Percentiles rank a stretch among this genome's conserved stretches.
These are phyloP conservation scores for Penicillium freii DNA, from an alignment of 2,329 filamentous ascomycete species.

Conservation along the genomic window DNA sequence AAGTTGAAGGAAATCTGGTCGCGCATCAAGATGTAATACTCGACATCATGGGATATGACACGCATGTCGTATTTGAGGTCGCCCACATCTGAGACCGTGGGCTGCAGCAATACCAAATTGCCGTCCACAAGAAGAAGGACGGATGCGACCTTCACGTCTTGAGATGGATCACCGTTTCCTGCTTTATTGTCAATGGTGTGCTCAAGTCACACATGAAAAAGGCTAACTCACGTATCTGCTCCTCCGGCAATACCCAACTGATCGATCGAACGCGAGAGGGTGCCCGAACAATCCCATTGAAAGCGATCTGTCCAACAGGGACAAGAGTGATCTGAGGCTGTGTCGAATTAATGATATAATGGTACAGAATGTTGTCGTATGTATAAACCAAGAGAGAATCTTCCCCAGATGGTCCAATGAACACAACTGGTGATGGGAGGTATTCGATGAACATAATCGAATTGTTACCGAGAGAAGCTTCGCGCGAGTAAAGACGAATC, in stretches of 20 bases:
- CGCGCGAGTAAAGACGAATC: slow-evolving; percentile 88
- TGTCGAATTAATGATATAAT: slow-evolving; percentile 80
- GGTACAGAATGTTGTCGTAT: slow-evolving; percentile 91
- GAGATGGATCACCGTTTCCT: slow-evolving; percentile 86
- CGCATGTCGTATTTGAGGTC: slow-evolving; percentile 98
- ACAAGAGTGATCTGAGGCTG: slow-evolving; percentile 72
- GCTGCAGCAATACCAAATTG: slow-evolving; percentile 88
- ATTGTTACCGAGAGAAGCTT: slow-evolving; percentile 70
- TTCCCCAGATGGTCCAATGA: slow-evolving; percentile 83
- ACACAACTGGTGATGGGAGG: slow-evolving; percentile 80
- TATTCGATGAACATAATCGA: slow-evolving; percentile 73
- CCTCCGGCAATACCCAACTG: slow-evolving; percentile 93
- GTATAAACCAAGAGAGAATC: slow-evolving; percentile 96
- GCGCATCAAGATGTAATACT: slow-evolving; percentile 90
- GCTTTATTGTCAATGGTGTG: slow-evolving; percentile 14
- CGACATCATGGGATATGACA: slow-evolving; percentile 90
- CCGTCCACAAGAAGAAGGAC: slow-evolving; percentile 97
- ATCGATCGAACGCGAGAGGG: slow-evolving; percentile 88
- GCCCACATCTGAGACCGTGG: slow-evolving; percentile 75
- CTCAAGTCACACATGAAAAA: background rate
- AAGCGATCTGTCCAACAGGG: slow-evolving; percentile 96
- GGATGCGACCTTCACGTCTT: slow-evolving; percentile 89
- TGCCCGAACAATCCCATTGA: slow-evolving; percentile 92
- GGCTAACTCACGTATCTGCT: slow-evolving; percentile 66
- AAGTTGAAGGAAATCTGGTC: slow-evolving; percentile 65